These are phyloP conservation scores for Phoenix dactylifera DNA, from an alignment of 176 grass and related monocot species.

Conservation along the genomic window DNA sequence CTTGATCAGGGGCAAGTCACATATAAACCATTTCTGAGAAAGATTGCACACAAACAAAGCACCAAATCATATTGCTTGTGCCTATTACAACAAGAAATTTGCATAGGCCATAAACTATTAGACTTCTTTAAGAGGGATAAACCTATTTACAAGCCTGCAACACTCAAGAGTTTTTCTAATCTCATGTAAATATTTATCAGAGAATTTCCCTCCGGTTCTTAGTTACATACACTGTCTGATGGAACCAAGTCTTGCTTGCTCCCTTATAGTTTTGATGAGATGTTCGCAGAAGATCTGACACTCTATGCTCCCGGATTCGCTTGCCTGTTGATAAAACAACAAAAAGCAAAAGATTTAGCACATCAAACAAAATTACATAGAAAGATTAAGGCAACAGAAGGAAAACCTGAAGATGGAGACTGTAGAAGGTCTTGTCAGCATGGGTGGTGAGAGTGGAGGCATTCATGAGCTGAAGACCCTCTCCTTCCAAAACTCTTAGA, in stretches of 20 bases:
- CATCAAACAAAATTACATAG: neutral
- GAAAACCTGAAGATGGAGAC: conserved; percentile 72
- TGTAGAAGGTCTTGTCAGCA: conserved; percentile 55
- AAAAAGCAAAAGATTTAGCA: conserved; percentile 1
- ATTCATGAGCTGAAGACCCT: conserved; percentile 51
- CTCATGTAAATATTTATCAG: no score
- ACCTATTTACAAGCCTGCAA: no score
- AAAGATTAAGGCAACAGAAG: conserved; percentile 5
- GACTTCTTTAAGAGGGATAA: no score
- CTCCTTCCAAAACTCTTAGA: conserved; percentile 44
- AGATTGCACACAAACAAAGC: no score
- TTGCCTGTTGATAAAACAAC: conserved; percentile 11
- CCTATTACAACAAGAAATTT: no score
- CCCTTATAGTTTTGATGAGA: conserved; percentile 25
- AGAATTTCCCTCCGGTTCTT: no score
- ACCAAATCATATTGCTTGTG: no score
- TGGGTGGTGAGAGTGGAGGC: conserved; percentile 38
- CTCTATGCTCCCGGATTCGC: conserved; percentile 15
- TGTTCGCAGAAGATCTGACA: conserved; percentile 27
- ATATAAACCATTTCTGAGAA: no score
- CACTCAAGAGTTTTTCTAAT: no score
- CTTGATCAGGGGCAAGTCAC: no score
- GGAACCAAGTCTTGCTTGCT: conserved; percentile 4
- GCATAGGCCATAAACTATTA: no score
- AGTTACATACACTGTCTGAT: no score